Base-by-base conservation (phyloP, 805 yeast species). In the Candida insectorum region DNA sequence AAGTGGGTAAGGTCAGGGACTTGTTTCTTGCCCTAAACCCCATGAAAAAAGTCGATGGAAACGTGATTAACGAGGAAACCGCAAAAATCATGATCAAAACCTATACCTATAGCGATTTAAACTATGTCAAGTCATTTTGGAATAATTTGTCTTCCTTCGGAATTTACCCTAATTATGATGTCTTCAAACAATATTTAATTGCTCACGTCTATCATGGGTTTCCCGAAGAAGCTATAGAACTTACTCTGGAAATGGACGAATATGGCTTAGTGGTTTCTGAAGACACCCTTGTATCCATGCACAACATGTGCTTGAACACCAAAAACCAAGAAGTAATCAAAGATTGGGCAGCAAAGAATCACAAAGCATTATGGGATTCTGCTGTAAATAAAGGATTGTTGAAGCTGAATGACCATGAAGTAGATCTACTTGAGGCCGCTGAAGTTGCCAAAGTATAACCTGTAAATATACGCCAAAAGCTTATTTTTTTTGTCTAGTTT, bases 161-260 rank as follows among this genome's bases (percentile, higher is more conserved):
- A 0, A 55, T 84, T 4, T 43, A 64, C 9, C 85, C 85, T 0
- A 69, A 73, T 38, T 56, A 69, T 22, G 65, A 65, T 7, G 67
- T 79, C 21, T 72, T 70, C 49, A 69, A 67, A 25, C 86, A 81
- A 51, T 79, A 74, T 45, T 54, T 85, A 21, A 73, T 81, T 36
- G 85, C 87, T 0, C 79, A 82, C 51, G 81, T 84, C 39, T 80
- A 79, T 44, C 77, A 78, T 49, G 87, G 82, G 6, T 60, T 69
- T 28, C 71, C 68, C 24, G 69, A 69, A 7, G 69, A 73, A 3
- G 93, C 93, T 0, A 56, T 79, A 5, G 59, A 61, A 12, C 53
- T 77, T 17, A 65, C 76, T 3, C 8, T 11, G 10, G 63, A 62
- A 18, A 69, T 78, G 53, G 66, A 60, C 19, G 72, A 71, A 22